Conservation (phyloP, 2,329 filamentous ascomycete genomes). For the Trichoderma simmonsii region DNA sequence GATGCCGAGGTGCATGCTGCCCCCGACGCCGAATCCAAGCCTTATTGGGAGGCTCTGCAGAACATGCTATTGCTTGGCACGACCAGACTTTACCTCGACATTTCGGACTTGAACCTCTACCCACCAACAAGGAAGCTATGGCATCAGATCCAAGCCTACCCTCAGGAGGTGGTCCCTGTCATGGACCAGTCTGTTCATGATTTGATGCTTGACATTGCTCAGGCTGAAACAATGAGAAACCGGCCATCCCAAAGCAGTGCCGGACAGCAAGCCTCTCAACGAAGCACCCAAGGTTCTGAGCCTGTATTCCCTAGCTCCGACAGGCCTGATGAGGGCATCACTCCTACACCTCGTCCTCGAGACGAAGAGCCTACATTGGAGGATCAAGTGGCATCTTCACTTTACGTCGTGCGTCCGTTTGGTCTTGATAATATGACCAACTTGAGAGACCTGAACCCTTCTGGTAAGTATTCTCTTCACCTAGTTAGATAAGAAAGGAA, state of each 20-base stretch:
- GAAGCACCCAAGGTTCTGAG: conserved; percentile 63
- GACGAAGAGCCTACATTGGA: conserved; percentile 62
- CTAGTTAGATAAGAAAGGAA: background rate
- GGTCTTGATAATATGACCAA: conserved; percentile 85
- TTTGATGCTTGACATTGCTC: conserved; percentile 84
- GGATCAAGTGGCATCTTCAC: conserved; percentile 72
- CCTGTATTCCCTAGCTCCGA: conserved; percentile 80
- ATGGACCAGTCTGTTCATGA: conserved; percentile 97
- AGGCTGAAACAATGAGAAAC: conserved; percentile 71
- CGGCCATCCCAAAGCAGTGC: conserved; percentile 59
- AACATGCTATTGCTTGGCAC: conserved; percentile 87
- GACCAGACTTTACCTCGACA: conserved; percentile 81
- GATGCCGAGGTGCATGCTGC: conserved; percentile 69
- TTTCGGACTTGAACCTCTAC: conserved; percentile 86
- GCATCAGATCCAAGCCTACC: conserved; percentile 92
- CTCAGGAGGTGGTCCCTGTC: conserved; percentile 90
- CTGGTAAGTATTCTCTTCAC: conserved; percentile 46
- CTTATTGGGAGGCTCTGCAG: conserved; percentile 81
- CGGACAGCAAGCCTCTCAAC: conserved; percentile 43
- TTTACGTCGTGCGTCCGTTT: conserved; percentile 85
- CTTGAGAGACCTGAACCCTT: conserved; percentile 88
- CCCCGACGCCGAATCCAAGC: conserved; percentile 71
- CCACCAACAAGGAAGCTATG: conserved; percentile 90
- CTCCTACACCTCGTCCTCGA: conserved; percentile 37
- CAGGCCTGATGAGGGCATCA: conserved; percentile 45